A percentile compares a stretch with the other conserved stretches of the same genome.
These are phyloP conservation scores for Cajanus cajan DNA, from an alignment of 306 rosid genomes.

Conservation along the genomic window DNA sequence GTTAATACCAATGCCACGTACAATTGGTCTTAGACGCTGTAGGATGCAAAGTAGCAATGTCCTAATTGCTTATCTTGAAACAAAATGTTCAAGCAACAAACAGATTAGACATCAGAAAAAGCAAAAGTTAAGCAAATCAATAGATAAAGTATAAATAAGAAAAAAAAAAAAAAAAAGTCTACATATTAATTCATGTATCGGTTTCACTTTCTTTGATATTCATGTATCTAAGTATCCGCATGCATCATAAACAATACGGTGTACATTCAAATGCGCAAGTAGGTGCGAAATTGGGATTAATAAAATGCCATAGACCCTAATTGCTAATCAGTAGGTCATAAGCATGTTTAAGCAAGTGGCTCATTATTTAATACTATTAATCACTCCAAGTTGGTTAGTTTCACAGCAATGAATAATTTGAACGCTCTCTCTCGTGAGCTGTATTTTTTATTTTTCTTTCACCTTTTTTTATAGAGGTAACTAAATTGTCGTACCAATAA, in stretches of 20 bases:
- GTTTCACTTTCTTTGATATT: not conserved
- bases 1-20: too few species aligned
- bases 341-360: not conserved
- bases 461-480: too few species aligned
- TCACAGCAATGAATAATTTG: not conserved
- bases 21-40: too few species aligned
- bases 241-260: not conserved
- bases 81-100: too few species aligned
- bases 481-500: too few species aligned
- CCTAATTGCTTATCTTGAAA: too few species aligned
- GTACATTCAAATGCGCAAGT: not conserved
- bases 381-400: not conserved
- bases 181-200: not conserved
- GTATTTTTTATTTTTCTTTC: too few species aligned
- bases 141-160: too few species aligned
- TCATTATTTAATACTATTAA: not conserved
- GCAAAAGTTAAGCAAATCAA: not conserved
- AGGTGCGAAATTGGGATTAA: not conserved
- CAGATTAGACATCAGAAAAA: too few species aligned
- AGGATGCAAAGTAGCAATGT: too few species aligned
- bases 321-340: not conserved
- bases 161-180: too few species aligned
- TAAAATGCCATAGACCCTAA: not conserved
- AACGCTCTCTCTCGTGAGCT: not conserved
- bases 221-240: not conserved